phyloP scores from a whole-genome alignment of 2,329 filamentous ascomycete species.

The Xylaria sp. region DNA sequence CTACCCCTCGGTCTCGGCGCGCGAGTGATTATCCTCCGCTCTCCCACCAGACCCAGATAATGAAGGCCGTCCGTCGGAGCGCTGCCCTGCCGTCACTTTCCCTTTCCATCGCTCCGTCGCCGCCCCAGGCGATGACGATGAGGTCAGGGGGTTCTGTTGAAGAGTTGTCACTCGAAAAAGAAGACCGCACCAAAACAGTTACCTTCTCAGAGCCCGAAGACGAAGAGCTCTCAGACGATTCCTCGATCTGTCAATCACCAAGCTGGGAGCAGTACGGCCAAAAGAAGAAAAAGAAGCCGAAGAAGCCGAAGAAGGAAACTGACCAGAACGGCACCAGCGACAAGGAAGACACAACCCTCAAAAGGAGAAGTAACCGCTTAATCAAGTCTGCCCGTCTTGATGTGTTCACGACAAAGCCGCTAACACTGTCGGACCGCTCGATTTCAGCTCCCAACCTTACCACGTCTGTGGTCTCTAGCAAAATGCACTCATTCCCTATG shows the following conservation, averaged over 20 bases:
- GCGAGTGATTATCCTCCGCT: constrained; percentile 41
- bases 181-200: constrained; percentile 47
- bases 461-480: constrained; percentile 26
- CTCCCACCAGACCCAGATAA: constrained; percentile 43
- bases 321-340: constrained; percentile 49
- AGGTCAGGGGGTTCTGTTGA: constrained; percentile 28
- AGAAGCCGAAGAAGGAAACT: constrained; percentile 52
- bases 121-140: constrained; percentile 30
- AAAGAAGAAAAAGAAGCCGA: constrained; percentile 55
- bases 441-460: constrained; percentile 38
- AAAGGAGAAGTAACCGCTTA: constrained; percentile 46
- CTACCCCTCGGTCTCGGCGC: constrained; percentile 41
- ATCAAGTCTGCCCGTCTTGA: constrained; percentile 45
- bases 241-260: constrained; percentile 65
- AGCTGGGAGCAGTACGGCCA: constrained; percentile 65
- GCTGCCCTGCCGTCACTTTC: constrained; percentile 42
- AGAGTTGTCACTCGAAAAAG: constrained; percentile 30
- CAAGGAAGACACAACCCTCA: constrained; percentile 46
- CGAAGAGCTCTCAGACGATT: constrained; percentile 49
- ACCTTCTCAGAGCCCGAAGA: constrained; percentile 46
- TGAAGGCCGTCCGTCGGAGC: constrained; percentile 42
- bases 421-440: constrained; percentile 37
- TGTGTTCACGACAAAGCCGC: constrained; percentile 32
- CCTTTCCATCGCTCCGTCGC: constrained; percentile 41
- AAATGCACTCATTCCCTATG: constrained; percentile 27